phyloP scores from a whole-genome alignment of 257 asterid genomes.

The Nicotiana attenuata region DNA sequence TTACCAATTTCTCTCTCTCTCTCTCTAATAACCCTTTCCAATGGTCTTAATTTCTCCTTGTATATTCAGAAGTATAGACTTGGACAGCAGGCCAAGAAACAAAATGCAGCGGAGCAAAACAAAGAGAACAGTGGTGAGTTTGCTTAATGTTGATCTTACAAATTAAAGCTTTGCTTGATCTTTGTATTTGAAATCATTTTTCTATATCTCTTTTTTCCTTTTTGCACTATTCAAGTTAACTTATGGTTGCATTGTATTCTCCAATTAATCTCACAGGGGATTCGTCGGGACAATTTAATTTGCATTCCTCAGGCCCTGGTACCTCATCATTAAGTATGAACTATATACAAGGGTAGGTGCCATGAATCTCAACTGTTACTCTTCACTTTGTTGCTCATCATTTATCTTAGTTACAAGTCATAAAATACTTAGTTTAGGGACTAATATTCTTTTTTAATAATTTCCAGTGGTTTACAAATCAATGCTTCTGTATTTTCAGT shows the following conservation, averaged over 20 bases:
- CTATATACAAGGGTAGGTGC: conserved; percentile 48
- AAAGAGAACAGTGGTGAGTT: conserved; percentile 45
- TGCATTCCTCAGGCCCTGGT: conserved; percentile 37
- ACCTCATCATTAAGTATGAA: conserved; percentile 52
- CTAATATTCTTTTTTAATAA: not conserved
- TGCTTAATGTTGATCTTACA: too few species aligned
- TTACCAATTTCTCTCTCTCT: not conserved
- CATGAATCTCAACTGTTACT: not conserved
- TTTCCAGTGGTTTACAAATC: not conserved
- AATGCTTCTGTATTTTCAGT: not conserved
- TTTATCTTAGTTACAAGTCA: not conserved
- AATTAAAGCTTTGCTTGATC: too few species aligned
- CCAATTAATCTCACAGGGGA: conserved; percentile 26
- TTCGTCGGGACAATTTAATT: conserved; percentile 43
- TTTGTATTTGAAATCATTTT: not conserved
- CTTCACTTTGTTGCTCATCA: not conserved
- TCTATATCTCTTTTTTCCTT: not conserved
- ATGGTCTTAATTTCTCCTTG: not conserved
- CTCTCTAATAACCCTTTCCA: not conserved
- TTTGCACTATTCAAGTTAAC: not conserved
- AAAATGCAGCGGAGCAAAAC: conserved; percentile 31
- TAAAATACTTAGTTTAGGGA: not conserved
- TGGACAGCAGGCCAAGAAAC: conserved; percentile 70
- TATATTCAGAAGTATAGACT: conserved; percentile 70
- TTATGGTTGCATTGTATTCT: not conserved